Evolutionary conservation across 2,329 filamentous ascomycete genomes (phyloP).

Genomic region (Fusarium virguliforme): DNA sequence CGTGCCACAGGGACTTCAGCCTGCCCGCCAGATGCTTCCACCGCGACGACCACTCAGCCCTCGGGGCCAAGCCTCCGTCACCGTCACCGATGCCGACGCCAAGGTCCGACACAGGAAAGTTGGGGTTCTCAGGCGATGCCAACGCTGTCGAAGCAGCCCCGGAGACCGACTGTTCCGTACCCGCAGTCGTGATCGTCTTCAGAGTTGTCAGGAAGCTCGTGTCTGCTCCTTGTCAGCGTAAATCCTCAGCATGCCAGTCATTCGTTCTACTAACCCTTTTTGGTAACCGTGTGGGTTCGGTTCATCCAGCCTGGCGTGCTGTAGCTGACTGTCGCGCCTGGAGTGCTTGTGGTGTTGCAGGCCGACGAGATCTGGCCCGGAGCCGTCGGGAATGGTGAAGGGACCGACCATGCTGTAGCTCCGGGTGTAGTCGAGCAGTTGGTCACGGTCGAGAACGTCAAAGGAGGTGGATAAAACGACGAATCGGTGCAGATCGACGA

Average conservation of each 20-base stretch:
- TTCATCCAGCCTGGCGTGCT: slow-evolving; percentile 41
- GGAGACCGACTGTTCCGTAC: slow-evolving; percentile 19
- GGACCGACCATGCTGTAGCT: slow-evolving; percentile 19
- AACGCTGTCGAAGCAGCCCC: slow-evolving; percentile 33
- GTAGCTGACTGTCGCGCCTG: slow-evolving; percentile 29
- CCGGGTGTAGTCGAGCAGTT: slow-evolving; percentile 29
- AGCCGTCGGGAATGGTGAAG: slow-evolving; percentile 29
- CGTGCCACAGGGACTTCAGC: slow-evolving; percentile 38
- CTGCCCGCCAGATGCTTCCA: slow-evolving; percentile 40
- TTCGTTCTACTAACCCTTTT: slow-evolving; percentile 33
- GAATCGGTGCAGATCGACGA: slow-evolving; percentile 42
- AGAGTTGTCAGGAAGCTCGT: slow-evolving; percentile 42
- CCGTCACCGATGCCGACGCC: slow-evolving; percentile 41
- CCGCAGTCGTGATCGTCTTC: slow-evolving; percentile 40
- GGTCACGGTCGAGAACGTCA: slow-evolving; percentile 22
- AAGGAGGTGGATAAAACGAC: slow-evolving; percentile 6
- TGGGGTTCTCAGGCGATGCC: slow-evolving; percentile 51
- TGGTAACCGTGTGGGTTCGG: slow-evolving; percentile 28
- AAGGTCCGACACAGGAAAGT: slow-evolving; percentile 54
- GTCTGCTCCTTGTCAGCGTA: slow-evolving; percentile 26
- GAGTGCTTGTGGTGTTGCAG: slow-evolving; percentile 48
- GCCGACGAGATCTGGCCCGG: slow-evolving; percentile 28
- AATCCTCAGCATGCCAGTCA: slow-evolving; percentile 3
- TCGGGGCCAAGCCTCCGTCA: slow-evolving; percentile 26
- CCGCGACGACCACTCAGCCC: slow-evolving; percentile 23